Conservation (phyloP, 2,329 filamentous ascomycete species). For the Phialocephala subalpina region DNA sequence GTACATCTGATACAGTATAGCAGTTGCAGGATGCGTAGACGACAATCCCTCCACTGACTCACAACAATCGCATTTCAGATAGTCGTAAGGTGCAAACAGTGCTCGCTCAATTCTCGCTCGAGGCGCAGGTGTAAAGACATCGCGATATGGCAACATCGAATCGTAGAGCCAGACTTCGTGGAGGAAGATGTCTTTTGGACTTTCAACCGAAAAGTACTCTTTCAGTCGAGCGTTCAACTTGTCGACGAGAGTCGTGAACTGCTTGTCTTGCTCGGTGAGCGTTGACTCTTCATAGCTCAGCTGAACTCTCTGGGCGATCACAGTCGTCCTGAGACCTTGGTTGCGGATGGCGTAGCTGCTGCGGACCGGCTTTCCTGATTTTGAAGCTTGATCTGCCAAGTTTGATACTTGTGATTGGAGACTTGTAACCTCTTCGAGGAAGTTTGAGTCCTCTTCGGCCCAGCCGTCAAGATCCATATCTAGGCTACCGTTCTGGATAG, state of each 20-base stretch:
- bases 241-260: conserved; percentile 73
- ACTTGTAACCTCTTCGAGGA: conserved; percentile 31
- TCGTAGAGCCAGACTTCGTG: conserved; percentile 82
- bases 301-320: conserved; percentile 83
- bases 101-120: conserved; percentile 75
- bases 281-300: conserved; percentile 77
- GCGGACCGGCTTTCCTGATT: conserved; percentile 61
- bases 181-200: conserved; percentile 60
- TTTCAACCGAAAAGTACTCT: conserved; percentile 50
- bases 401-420: conserved; percentile 55
- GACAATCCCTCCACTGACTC: conserved; percentile 57
- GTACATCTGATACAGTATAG: conserved; percentile 81
- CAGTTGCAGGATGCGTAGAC: conserved; percentile 71
- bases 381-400: conserved; percentile 55
- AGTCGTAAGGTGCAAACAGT: conserved; percentile 77
- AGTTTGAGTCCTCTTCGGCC: conserved; percentile 39
- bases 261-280: conserved; percentile 74
- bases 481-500: conserved; percentile 33
- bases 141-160: conserved; percentile 70
- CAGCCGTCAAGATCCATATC: conserved; percentile 39
- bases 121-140: conserved; percentile 80
- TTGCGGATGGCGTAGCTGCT: conserved; percentile 79
- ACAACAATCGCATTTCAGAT: conserved; percentile 78
- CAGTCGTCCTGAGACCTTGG: conserved; percentile 76
- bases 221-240: conserved; percentile 59